Conservation (phyloP, 73 alveolate species). For the Paramecium tetraurelia region DNA sequence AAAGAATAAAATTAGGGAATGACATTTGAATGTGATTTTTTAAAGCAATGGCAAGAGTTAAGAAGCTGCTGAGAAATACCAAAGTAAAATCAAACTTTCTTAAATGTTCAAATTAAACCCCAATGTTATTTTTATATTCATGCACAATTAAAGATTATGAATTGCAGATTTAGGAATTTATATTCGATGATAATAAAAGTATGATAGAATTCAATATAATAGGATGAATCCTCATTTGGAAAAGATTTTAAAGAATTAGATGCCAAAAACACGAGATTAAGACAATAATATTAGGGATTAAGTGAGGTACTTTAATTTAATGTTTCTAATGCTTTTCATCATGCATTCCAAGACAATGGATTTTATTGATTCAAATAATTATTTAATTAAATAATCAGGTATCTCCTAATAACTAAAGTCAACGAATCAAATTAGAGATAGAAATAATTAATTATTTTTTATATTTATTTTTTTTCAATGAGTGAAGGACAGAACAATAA, state of each 20-base stretch:
- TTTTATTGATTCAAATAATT: conserved; percentile 4
- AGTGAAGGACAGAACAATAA: background rate
- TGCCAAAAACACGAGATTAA: conserved; percentile 33
- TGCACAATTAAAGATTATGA: conserved; percentile 5
- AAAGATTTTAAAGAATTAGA: conserved; percentile 19
- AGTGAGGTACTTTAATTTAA: conserved; percentile 46
- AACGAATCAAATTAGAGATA: conserved; percentile 12
- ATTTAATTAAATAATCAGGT: background rate
- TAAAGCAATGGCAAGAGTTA: conserved; percentile 54
- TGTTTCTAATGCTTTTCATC: conserved; percentile 54
- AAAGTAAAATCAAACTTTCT: conserved; percentile 41
- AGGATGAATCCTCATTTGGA: conserved; percentile 5
- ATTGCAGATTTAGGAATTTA: conserved; percentile 14
- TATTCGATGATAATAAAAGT: background rate
- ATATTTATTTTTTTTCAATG: background rate
- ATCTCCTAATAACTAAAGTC: background rate
- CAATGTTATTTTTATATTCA: background rate
- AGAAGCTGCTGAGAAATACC: conserved; percentile 48
- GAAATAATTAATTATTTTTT: background rate
- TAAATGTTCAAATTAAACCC: conserved; percentile 44
- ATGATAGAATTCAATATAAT: conserved; percentile 31
- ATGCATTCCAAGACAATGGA: conserved; percentile 43
- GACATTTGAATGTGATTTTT: background rate
- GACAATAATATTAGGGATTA: conserved; percentile 35
- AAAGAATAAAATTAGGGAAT: conserved; percentile 28